Conservation (phyloP, 352 stramenopile genomes). For the Aphanomyces invadans region DNA sequence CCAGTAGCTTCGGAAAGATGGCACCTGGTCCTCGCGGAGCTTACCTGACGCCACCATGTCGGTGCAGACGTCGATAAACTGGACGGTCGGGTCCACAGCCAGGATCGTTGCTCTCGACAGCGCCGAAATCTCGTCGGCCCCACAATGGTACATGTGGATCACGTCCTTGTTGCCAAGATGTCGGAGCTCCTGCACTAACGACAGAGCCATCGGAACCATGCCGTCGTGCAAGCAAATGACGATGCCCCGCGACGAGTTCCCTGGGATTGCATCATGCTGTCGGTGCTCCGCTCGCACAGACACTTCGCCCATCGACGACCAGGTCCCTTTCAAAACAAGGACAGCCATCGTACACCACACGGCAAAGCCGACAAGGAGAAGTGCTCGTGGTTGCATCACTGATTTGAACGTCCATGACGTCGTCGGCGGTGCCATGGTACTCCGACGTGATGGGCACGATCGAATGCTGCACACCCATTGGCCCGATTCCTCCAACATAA, state of each 20-base stretch:
- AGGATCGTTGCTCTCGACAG: slow-evolving; percentile 28
- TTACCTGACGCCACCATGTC: slow-evolving; percentile 7
- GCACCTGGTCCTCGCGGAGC: slow-evolving; percentile 4
- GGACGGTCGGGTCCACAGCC: neutral
- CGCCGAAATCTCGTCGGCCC: slow-evolving; percentile 28
- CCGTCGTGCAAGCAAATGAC: slow-evolving; percentile 29
- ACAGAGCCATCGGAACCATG: slow-evolving; percentile 32
- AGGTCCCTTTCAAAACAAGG: neutral
- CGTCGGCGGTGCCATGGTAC: neutral
- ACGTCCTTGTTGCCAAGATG: slow-evolving; percentile 35
- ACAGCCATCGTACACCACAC: neutral
- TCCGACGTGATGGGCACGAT: too few species aligned
- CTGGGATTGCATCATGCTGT: neutral
- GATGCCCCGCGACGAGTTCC: neutral
- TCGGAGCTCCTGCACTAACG: slow-evolving; percentile 34
- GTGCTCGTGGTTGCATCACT: neutral
- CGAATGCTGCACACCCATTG: too few species aligned
- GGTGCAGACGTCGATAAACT: slow-evolving; percentile 18
- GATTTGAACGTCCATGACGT: too few species aligned
- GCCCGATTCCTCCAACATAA: too few species aligned
- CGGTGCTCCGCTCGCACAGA: neutral
- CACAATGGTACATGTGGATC: slow-evolving; percentile 38
- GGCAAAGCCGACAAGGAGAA: neutral
- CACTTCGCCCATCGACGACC: neutral
- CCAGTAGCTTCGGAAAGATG: slow-evolving; percentile 14